Conservation (phyloP, 1,284 basidiomycete species). For the Farysia itapuensis region DNA sequence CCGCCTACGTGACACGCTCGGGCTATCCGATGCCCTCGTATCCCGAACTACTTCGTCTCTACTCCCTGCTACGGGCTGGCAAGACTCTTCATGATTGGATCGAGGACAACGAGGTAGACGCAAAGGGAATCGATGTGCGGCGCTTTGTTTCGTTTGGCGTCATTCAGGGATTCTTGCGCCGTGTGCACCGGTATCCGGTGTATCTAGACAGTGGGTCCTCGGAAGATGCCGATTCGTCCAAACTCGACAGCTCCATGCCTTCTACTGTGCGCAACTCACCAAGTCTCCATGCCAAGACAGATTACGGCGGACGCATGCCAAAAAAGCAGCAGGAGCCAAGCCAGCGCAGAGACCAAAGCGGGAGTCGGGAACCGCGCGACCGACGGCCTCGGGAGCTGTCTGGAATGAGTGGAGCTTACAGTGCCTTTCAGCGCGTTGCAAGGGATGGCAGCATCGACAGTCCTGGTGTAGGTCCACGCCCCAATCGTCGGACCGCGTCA, state of each 20-base stretch:
- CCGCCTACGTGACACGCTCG: conserved; percentile 78
- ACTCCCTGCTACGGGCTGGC: conserved; percentile 81
- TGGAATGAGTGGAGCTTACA: conserved; percentile 20
- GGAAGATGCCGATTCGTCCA: conserved; percentile 4
- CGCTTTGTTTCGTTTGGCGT: conserved; percentile 97
- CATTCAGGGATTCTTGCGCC: conserved; percentile 94
- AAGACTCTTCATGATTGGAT: conserved; percentile 87
- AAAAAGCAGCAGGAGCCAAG: too few species aligned
- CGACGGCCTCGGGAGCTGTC: conserved; percentile 25
- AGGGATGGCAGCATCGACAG: conserved; percentile 31
- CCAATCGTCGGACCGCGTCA: conserved; percentile 2
- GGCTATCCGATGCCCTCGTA: conserved; percentile 62
- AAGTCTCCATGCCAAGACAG: conserved; percentile 6
- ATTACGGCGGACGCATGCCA: neutral
- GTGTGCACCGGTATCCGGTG: conserved; percentile 90
- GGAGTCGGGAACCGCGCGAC: conserved; percentile 34
- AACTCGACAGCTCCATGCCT: conserved; percentile 10
- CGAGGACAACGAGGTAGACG: conserved; percentile 67
- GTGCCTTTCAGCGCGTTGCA: conserved; percentile 15
- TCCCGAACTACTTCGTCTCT: conserved; percentile 73
- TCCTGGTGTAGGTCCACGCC: conserved; percentile 11
- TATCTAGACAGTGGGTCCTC: conserved; percentile 57
- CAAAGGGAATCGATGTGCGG: conserved; percentile 79
- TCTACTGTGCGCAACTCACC: conserved; percentile 27
- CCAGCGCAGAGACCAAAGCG: conserved; percentile 16